Base-by-base conservation (phyloP, 805 yeast species). In the Scheffersomyces spartinae region DNA sequence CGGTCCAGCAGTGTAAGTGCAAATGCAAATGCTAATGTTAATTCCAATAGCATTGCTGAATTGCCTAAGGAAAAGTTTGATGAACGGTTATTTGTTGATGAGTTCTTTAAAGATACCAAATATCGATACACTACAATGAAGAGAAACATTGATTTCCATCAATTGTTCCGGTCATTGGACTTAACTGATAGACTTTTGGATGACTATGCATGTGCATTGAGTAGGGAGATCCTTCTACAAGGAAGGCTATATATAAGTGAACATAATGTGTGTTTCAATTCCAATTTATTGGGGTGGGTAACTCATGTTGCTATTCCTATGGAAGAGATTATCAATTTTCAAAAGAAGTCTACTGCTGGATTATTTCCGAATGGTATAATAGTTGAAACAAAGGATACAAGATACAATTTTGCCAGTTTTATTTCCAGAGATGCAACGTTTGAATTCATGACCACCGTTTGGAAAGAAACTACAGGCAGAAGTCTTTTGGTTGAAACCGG, bases 241-340 rank as follows among this genome's bases (percentile, higher is more conserved):
- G 98, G 98, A 3, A 61, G 94, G 26, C 40, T 91, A 15, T 91
- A 82, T 45, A 64, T 91, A 6, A 71, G 94, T 11, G 86, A 82
- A 35, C 66, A 68, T 26, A 72, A 77, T 41, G 44, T 88, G 4
- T 83, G 95, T 44, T 91, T 91, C 62, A 77, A 84, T 45, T 79
- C 95, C 6, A 79, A 78, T 38, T 60, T 91, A 20, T 55, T 88
- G 23, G 95, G 95, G 1, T 86, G 95, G 94, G 80, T 84, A 7
- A 83, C 95, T 7, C 80, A 71, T 35, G 55, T 86, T 19, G 68
- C 78, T 3, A 65, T 91, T 11, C 74, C 83, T 0, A 67, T 75
- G 36, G 70, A 65, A 24, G 94, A 84, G 29, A 71, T 91, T 14
- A 60, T 65, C 7, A 60, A 67, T 15, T 70, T 85, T 38, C 95